These are phyloP conservation scores for Malus hybrid DNA, from an alignment of 331 rosid species.

Conservation along the genomic window DNA sequence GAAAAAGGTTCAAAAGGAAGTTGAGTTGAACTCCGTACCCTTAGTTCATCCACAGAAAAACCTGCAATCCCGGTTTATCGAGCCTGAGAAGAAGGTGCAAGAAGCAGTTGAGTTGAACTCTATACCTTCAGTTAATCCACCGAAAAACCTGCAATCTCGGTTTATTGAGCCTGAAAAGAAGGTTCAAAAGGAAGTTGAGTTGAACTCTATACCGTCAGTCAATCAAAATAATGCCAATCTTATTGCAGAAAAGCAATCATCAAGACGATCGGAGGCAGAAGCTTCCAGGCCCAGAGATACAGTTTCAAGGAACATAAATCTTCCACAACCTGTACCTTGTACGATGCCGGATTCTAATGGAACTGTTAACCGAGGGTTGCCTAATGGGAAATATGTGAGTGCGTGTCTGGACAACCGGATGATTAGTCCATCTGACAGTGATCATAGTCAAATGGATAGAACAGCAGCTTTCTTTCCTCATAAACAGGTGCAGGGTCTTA, in stretches of 20 bases:
- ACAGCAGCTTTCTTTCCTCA: slow-evolving; percentile 32
- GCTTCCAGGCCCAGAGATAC: slow-evolving; percentile 49
- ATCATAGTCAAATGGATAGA: slow-evolving; percentile 36
- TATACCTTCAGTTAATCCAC: slow-evolving; percentile 34
- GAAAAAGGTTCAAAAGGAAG: slow-evolving; percentile 42
- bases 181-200: slow-evolving; percentile 50
- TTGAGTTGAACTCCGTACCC: slow-evolving; percentile 52
- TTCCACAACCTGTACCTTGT: slow-evolving; percentile 37
- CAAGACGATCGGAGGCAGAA: slow-evolving; percentile 32
- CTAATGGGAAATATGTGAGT: slow-evolving; percentile 41
- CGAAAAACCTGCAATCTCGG: slow-evolving; percentile 36
- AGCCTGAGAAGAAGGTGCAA: slow-evolving; percentile 37
- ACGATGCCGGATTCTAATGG: slow-evolving; percentile 50
- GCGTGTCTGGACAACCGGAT: slow-evolving; percentile 27
- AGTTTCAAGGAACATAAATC: slow-evolving; percentile 31
- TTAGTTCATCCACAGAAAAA: slow-evolving; percentile 39
- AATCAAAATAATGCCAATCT: slow-evolving; percentile 42
- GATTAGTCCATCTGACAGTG: slow-evolving; percentile 39
- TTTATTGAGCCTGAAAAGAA: slow-evolving; percentile 39
- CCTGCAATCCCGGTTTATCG: slow-evolving; percentile 34
- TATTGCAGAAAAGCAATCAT: slow-evolving; percentile 41
- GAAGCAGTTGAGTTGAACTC: slow-evolving; percentile 56
- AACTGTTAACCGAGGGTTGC: slow-evolving; percentile 38
- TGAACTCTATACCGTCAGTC: slow-evolving; percentile 43
- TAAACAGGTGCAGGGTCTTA: slow-evolving; percentile 44